Percentiles rank a stretch among this genome's conserved stretches.
Conservation (phyloP, 2,329 filamentous ascomycete genomes). For the Atkinsonella texensis region DNA sequence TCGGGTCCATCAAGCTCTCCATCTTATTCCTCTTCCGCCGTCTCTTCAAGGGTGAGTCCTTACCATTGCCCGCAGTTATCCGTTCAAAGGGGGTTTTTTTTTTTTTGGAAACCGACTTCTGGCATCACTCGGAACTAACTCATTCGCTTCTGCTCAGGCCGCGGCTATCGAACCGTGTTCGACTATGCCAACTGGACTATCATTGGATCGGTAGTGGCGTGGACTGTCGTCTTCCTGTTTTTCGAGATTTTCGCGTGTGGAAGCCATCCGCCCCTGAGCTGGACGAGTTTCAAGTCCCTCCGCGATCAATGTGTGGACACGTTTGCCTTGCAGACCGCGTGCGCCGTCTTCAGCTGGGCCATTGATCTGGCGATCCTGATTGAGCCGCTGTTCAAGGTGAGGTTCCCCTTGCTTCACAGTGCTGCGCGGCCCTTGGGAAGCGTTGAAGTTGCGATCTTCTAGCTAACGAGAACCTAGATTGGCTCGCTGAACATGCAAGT, state of each 20-base stretch:
- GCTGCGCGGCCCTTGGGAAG: too few relatives aligned
- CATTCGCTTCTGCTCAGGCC: neutral
- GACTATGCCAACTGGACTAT: neutral
- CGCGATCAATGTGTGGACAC: neutral
- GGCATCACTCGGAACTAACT: too few relatives aligned
- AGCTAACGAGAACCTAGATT: neutral
- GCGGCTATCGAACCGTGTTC: neutral
- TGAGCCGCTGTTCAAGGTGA: neutral
- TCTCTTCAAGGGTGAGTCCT: neutral
- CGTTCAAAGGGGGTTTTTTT: too few relatives aligned
- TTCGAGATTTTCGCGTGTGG: neutral
- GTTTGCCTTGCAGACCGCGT: neutral
- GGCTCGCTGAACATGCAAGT: neutral
- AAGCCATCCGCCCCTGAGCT: neutral
- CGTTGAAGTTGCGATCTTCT: too few relatives aligned
- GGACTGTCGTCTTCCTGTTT: neutral
- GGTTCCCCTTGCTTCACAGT: too few relatives aligned
- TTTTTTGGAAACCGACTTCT: too few relatives aligned
- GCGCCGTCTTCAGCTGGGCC: neutral
- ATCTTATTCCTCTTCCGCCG: neutral
- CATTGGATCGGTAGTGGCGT: neutral
- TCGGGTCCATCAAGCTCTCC: neutral
- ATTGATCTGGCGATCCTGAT: neutral
- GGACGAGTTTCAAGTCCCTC: neutral
- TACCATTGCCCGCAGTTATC: neutral